Percentiles rank a stretch among this genome's conserved stretches.
Evolutionary conservation across 2,329 filamentous ascomycete genomes (phyloP).

Genomic region (Dothideomycetes sp.): DNA sequence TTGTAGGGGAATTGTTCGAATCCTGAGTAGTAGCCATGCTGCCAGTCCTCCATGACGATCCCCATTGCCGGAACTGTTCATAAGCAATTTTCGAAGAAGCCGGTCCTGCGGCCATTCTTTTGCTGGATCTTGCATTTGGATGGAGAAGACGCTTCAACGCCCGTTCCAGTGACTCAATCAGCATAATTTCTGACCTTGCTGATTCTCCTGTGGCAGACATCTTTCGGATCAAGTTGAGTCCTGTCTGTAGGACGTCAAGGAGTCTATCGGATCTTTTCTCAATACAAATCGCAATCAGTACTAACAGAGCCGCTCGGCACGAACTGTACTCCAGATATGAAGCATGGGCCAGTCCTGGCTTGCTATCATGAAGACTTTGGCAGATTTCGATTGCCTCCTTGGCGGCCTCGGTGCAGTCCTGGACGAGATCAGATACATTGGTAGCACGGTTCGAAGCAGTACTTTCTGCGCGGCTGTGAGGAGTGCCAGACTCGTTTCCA

Average conservation of each 20-base stretch:
- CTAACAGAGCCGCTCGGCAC: constrained; percentile 28
- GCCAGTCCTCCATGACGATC: no score
- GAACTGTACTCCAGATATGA: constrained; percentile 31
- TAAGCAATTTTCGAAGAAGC: no score
- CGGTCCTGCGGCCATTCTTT: no score
- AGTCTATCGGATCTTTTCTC: constrained; percentile 20
- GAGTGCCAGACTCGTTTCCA: no score
- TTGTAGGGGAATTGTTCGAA: no score
- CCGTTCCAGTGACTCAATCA: constrained; percentile 26
- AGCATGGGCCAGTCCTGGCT: constrained; percentile 25
- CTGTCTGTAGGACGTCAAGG: constrained; percentile 19
- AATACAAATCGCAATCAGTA: constrained; percentile 28
- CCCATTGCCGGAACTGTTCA: no score
- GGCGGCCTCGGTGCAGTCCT: constrained; percentile 24
- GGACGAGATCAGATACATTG: constrained; percentile 17
- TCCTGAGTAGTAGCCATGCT: no score
- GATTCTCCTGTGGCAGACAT: constrained; percentile 27
- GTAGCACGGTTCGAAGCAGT: neutral
- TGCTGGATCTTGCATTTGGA: no score
- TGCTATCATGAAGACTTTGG: constrained; percentile 19
- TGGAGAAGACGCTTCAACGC: constrained; percentile 7
- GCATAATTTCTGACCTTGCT: constrained; percentile 24
- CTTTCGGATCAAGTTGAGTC: constrained; percentile 25
- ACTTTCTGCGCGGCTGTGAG: no score
- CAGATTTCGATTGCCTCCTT: constrained; percentile 23